phyloP scores from a whole-genome alignment of 1,139 yeast genomes.

The Diutina catenulata region DNA sequence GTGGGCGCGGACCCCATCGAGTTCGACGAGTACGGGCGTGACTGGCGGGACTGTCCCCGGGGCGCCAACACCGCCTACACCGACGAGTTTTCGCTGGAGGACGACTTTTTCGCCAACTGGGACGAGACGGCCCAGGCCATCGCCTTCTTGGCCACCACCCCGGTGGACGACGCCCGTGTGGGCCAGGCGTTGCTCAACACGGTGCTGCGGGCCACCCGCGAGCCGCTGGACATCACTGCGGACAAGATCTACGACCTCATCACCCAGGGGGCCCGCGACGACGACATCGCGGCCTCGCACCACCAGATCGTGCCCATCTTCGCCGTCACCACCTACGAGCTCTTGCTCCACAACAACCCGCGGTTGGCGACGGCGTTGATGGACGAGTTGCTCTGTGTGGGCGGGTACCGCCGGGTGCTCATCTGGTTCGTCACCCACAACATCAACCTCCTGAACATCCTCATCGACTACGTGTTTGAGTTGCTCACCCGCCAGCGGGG shows the following conservation, averaged over 20 bases:
- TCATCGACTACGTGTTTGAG: constrained; percentile 49
- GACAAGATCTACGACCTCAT: constrained; percentile 33
- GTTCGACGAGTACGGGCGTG: constrained; percentile 48
- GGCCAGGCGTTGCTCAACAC: constrained; percentile 34
- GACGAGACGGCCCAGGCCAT: constrained; percentile 11
- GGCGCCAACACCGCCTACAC: constrained; percentile 30
- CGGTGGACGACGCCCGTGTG: constrained; percentile 19
- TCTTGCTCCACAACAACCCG: constrained; percentile 23
- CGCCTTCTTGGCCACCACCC: constrained; percentile 15
- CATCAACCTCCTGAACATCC: constrained; percentile 38
- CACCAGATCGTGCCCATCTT: constrained; percentile 25
- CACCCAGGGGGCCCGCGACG: constrained; percentile 15
- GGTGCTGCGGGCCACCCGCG: constrained; percentile 37
- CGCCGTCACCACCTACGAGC: constrained; percentile 28
- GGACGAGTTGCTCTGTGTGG: constrained; percentile 60
- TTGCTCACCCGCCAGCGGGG: constrained; percentile 46
- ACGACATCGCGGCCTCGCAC: constrained; percentile 15
- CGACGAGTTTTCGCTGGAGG: constrained; percentile 12
- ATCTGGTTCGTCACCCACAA: constrained; percentile 59
- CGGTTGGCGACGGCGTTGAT: constrained; percentile 40
- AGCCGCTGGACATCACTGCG: constrained; percentile 23
- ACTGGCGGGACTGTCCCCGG: constrained; percentile 61
- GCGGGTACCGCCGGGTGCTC: constrained; percentile 47
- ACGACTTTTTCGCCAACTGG: constrained; percentile 6
- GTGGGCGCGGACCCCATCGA: constrained; percentile 19